These are phyloP conservation scores for Aquilaria agallochum DNA, from an alignment of 441 rosid genomes.

Conservation along the genomic window DNA sequence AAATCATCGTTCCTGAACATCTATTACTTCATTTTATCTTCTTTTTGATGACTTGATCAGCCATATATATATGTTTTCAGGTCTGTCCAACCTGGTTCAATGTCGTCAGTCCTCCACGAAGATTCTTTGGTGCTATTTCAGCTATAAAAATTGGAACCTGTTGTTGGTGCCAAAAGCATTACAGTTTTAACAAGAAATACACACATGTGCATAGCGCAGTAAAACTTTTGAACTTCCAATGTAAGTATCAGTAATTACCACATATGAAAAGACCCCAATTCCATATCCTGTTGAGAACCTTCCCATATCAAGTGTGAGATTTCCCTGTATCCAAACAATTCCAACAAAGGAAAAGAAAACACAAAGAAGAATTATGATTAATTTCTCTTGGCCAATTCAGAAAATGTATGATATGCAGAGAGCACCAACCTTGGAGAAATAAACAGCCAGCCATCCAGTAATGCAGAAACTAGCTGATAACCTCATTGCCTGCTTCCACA, in stretches of 20 bases:
- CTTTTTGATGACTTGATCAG: too few species aligned
- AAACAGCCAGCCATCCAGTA: slow-evolving; percentile 75
- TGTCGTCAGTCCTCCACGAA: slow-evolving; percentile 86
- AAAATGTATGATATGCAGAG: slow-evolving; percentile 1
- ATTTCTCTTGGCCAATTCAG: not conserved
- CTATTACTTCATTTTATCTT: too few species aligned
- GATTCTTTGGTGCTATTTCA: slow-evolving; percentile 89
- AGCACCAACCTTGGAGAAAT: slow-evolving; percentile 43
- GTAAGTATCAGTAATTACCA: slow-evolving; percentile 42
- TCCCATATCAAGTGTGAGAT: slow-evolving; percentile 63
- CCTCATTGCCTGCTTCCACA: slow-evolving; percentile 69
- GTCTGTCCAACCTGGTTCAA: slow-evolving; percentile 48
- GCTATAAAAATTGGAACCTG: slow-evolving; percentile 87
- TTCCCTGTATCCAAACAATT: slow-evolving; percentile 34
- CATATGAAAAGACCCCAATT: slow-evolving; percentile 84
- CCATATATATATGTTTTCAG: not conserved
- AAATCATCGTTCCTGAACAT: not conserved
- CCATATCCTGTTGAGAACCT: slow-evolving; percentile 85
- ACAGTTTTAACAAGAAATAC: not conserved
- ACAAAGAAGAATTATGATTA: not conserved
- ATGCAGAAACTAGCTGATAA: slow-evolving; percentile 68
- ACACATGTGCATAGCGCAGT: not conserved
- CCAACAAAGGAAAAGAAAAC: not conserved
- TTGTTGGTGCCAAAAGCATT: slow-evolving; percentile 5
- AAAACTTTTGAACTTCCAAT: not conserved